Evolutionary conservation across 2,329 filamentous ascomycete species (phyloP).

Genomic region (Fusarium sp.): DNA sequence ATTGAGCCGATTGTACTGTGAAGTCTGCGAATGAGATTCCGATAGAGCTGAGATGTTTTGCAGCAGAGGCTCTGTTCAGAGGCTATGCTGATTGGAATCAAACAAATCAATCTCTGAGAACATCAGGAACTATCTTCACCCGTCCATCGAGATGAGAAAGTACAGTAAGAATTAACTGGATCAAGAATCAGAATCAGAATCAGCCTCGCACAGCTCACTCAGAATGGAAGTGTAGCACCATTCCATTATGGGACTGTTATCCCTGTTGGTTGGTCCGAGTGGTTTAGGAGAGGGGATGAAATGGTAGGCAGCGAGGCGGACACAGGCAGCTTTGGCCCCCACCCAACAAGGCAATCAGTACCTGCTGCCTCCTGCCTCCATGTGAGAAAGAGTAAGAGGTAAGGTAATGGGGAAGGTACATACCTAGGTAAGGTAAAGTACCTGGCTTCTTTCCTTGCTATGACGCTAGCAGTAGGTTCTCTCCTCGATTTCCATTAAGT

Average conservation of each 20-base stretch:
- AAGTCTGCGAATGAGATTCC: background rate
- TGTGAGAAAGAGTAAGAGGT: background rate
- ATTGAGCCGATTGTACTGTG: background rate
- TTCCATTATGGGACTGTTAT: slow-evolving; percentile 6
- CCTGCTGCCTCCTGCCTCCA: background rate
- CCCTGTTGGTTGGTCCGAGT: slow-evolving; percentile 30
- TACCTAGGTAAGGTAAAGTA: background rate
- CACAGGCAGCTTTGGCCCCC: slow-evolving; percentile 23
- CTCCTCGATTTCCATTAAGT: background rate
- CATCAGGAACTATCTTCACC: background rate
- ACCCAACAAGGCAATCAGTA: slow-evolving; percentile 3
- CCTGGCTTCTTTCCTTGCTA: background rate
- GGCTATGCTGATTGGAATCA: background rate
- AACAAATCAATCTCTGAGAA: background rate
- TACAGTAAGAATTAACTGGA: background rate
- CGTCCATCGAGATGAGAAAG: background rate
- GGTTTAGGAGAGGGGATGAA: slow-evolving; percentile 20
- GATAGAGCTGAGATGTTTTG: background rate
- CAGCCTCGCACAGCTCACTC: slow-evolving; percentile 41
- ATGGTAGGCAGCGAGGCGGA: slow-evolving; percentile 47
- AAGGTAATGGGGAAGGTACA: slow-evolving; percentile 6
- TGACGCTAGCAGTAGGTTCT: background rate
- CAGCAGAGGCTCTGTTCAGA: background rate
- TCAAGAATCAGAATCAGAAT: background rate
- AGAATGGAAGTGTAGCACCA: slow-evolving; percentile 28